Percentiles rank a stretch among this genome's conserved stretches.
phyloP scores from a whole-genome alignment of 768 basidiomycete species.

The Lentinula aciculospora region DNA sequence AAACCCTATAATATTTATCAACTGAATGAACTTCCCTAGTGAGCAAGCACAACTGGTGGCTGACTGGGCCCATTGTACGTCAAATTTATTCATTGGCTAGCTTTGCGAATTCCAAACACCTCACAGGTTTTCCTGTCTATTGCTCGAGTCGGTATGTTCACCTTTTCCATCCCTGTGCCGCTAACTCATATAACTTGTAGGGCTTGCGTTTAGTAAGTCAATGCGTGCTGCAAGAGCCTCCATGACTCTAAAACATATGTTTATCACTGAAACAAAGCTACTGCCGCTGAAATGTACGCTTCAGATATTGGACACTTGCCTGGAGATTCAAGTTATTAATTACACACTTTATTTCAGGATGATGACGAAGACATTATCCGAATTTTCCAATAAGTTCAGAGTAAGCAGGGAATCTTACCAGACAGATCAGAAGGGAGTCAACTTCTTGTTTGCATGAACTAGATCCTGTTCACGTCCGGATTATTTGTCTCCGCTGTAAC shows the following conservation, averaged over 20 bases:
- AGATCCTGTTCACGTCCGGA: constrained; percentile 11
- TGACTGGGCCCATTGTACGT: constrained; percentile 9
- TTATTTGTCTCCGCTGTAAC: constrained; percentile 10
- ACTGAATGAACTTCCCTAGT: background rate
- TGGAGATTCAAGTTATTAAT: background rate
- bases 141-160: background rate
- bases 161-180: background rate
- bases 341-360: background rate
- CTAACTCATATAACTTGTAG: background rate
- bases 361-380: constrained; percentile 1
- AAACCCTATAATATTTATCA: too few relatives aligned
- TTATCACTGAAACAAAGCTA: background rate
- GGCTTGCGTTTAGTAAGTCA: background rate
- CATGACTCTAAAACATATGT: background rate
- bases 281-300: background rate
- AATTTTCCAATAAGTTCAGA: background rate
- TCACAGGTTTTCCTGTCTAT: background rate
- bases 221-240: background rate
- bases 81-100: too few relatives aligned
- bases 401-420: background rate
- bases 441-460: background rate
- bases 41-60: constrained; percentile 12
- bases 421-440: background rate
- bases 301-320: too few relatives aligned
- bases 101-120: too few relatives aligned